Evolutionary conservation across 345 rosid genomes (phyloP).

Genomic region (Hirschfeldia incana): DNA sequence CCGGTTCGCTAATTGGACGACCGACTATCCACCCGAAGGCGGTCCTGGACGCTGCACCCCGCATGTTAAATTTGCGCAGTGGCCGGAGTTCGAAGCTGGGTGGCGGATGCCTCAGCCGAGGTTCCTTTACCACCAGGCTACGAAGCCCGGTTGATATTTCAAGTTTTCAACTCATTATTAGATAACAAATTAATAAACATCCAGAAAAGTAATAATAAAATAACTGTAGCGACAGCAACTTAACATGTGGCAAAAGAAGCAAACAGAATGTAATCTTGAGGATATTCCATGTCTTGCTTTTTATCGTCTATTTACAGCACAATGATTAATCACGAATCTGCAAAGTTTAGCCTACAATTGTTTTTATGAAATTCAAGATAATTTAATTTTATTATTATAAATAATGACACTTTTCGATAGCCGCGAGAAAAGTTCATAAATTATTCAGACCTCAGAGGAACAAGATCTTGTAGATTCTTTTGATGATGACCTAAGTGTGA

Average conservation of each 20-base stretch:
- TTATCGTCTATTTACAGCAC: slow-evolving; percentile 31
- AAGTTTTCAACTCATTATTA: background rate
- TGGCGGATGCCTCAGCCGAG: too few species aligned
- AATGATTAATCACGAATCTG: slow-evolving; percentile 40
- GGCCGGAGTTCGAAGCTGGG: too few species aligned
- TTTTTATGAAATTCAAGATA: background rate
- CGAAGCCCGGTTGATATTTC: too few species aligned
- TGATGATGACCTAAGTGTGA: slow-evolving; percentile 34
- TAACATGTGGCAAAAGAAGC: slow-evolving; percentile 44
- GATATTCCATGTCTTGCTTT: slow-evolving; percentile 42
- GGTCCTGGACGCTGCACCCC: too few species aligned
- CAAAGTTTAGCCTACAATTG: slow-evolving; percentile 22
- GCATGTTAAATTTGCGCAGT: too few species aligned
- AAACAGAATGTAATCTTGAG: slow-evolving; percentile 37
- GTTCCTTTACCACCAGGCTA: too few species aligned
- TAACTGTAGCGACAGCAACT: slow-evolving; percentile 25
- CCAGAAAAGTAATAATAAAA: background rate
- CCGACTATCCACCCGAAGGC: too few species aligned
- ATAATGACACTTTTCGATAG: slow-evolving; percentile 28
- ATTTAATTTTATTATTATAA: background rate
- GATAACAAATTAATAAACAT: background rate
- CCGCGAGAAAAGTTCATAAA: slow-evolving; percentile 26
- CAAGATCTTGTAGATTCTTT: slow-evolving; percentile 34
- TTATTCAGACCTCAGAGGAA: slow-evolving; percentile 10
- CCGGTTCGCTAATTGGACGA: too few species aligned